Conservation (phyloP, 495 filamentous ascomycete genomes). For the Penicillium cinerascens region DNA sequence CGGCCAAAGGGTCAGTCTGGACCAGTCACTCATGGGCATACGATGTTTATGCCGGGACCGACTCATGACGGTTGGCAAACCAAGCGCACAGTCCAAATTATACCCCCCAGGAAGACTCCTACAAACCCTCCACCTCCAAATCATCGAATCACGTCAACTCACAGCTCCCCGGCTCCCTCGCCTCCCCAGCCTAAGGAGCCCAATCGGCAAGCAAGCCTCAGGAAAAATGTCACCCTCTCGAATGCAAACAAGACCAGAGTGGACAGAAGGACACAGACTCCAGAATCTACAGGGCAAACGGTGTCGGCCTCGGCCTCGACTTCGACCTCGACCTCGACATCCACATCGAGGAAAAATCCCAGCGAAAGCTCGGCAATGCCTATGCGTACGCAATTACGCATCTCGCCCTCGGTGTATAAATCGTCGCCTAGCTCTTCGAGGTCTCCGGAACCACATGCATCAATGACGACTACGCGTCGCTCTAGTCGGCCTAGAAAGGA, state of each 20-base stretch:
- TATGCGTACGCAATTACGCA: neutral
- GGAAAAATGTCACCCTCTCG: slow-evolving; percentile 4
- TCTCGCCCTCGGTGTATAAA: slow-evolving; percentile 4
- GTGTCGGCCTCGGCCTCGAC: too few species aligned
- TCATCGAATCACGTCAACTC: neutral
- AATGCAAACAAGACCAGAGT: slow-evolving; percentile 5
- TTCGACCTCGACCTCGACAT: neutral
- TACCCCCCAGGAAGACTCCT: neutral
- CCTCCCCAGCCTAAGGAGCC: neutral
- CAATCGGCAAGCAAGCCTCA: slow-evolving; percentile 1
- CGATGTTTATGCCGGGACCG: neutral
- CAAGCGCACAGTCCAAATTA: neutral
- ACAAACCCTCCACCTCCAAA: neutral
- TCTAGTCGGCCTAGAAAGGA: slow-evolving; percentile 8
- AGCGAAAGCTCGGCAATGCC: neutral
- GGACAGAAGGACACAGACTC: neutral
- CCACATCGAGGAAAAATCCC: neutral
- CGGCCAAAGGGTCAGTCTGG: neutral
- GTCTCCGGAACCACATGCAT: neutral
- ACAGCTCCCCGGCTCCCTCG: neutral
- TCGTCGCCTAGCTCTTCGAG: neutral
- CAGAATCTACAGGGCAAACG: neutral
- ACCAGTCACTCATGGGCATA: slow-evolving; percentile 10
- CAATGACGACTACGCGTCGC: neutral
- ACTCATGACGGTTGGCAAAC: neutral